Percentiles rank a stretch among this genome's conserved stretches.
Conservation (phyloP, 2,329 filamentous ascomycete species). For the Penicillium sp. region DNA sequence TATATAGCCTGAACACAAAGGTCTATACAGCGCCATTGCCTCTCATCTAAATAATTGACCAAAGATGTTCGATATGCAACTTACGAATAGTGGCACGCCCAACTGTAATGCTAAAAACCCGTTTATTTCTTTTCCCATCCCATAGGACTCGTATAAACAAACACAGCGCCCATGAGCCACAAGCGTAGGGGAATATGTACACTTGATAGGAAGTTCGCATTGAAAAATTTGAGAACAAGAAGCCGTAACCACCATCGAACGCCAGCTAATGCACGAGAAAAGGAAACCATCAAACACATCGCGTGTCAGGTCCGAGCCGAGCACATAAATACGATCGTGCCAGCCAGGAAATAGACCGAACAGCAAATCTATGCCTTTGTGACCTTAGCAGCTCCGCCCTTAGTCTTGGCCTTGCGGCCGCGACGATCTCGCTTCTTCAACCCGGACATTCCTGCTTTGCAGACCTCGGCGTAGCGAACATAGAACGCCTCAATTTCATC, state of each 20-base stretch:
- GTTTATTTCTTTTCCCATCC: constrained; percentile 5
- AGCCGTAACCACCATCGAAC: constrained; percentile 21
- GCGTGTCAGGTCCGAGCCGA: not conserved
- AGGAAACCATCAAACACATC: constrained; percentile 9
- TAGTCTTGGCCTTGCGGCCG: constrained; percentile 62
- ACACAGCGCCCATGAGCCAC: constrained; percentile 6
- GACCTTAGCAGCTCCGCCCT: constrained; percentile 34
- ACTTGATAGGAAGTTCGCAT: constrained; percentile 16
- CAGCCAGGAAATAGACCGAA: constrained; percentile 6
- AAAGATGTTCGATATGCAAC: not conserved
- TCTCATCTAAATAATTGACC: not conserved
- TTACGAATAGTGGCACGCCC: not conserved
- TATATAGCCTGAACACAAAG: not conserved
- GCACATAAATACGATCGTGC: not conserved
- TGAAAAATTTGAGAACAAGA: constrained; percentile 7
- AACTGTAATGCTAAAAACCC: not conserved
- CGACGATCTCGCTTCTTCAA: constrained; percentile 91
- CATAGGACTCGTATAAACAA: constrained; percentile 3
- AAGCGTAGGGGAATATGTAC: constrained; percentile 19
- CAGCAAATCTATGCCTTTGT: constrained; percentile 30
- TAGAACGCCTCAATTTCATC: constrained; percentile 80
- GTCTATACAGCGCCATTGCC: not conserved
- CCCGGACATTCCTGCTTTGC: constrained; percentile 82
- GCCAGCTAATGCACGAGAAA: constrained; percentile 28
- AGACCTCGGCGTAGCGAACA: constrained; percentile 80